Base-by-base conservation (phyloP, 257 asterid species). In the Ocimum tenuiflorum region DNA sequence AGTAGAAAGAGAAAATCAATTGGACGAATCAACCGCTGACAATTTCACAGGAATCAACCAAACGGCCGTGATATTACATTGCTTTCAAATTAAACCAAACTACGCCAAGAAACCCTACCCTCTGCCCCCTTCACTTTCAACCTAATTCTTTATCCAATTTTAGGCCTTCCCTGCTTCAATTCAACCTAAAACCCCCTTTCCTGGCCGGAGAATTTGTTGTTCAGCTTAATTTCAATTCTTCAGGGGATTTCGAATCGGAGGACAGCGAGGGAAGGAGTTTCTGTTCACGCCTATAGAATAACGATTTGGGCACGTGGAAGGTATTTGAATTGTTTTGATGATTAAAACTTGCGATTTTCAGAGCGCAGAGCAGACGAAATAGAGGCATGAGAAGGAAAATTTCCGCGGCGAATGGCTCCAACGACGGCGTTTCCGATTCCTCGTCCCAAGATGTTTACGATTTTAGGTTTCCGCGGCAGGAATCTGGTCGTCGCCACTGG, bases 341-440 rank as follows among this genome's bases (percentile, higher is more conserved):
- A 11, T 24, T 18, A 41, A 15, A 48, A 11, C 36, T 4, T 17
- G 82, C 86, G 88, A 76, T 85, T 8, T 82, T 71, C 29, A 73
- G 87, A 51, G 78, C 79, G 2, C 73, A 81, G 75, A 87, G 91
- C 45, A 74, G 91, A 15, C 82, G 89, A 63, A 55, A 70, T 22
- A 74, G 86, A 49, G 82, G 72, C 47, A 67, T 84, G 74, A 65
- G 80, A n/a, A 66, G 83, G 48, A 79, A 78, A 91, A 73, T 57
- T 49, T 75, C 88, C 19, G 83, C 71, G 49, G 51, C 74, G 39
- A 75, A 62, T 17, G 78, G 85, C 58, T 76, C 68, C 51, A 74
- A 79, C 65, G 91, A 72, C 55, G 80, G 57, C 60, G 87, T 70
- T 69, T 73, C 81, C 45, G 84, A 70, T 17, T 51, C 72, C 23